phyloP scores from a whole-genome alignment of 2,329 filamentous ascomycete species.

The Exophiala dermatitidis region DNA sequence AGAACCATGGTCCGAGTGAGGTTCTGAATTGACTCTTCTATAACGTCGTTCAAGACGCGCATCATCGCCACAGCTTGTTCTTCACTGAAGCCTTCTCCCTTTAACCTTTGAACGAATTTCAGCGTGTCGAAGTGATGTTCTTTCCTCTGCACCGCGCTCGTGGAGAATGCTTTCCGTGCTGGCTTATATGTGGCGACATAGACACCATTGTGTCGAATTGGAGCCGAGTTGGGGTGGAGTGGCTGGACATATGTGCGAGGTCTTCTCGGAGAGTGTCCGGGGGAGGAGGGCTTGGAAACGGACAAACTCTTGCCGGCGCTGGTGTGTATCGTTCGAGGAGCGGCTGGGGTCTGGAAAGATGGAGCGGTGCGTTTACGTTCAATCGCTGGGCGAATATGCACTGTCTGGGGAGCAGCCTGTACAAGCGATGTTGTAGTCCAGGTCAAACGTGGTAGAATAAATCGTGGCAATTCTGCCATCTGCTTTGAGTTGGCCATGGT shows the following conservation, averaged over 20 bases:
- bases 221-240: slow-evolving; percentile 19
- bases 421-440: slow-evolving; percentile 29
- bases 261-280: slow-evolving; percentile 4
- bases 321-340: slow-evolving; percentile 12
- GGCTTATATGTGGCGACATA: slow-evolving; percentile 41
- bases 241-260: slow-evolving; percentile 10
- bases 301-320: background rate
- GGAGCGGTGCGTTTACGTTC: slow-evolving; percentile 4
- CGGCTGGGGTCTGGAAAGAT: slow-evolving; percentile 10
- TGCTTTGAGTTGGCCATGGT: slow-evolving; percentile 38
- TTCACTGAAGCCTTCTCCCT: slow-evolving; percentile 89
- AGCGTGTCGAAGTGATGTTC: slow-evolving; percentile 98
- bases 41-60: slow-evolving; percentile 92
- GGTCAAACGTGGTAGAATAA: slow-evolving; percentile 37
- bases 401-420: slow-evolving; percentile 12
- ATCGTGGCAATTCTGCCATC: slow-evolving; percentile 39
- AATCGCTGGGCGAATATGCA: slow-evolving; percentile 2
- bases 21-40: slow-evolving; percentile 97
- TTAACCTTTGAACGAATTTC: slow-evolving; percentile 87
- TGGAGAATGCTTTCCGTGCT: slow-evolving; percentile 50
- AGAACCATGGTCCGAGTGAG: slow-evolving; percentile 96
- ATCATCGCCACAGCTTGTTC: slow-evolving; percentile 97
- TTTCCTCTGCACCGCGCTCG: slow-evolving; percentile 53
- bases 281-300: slow-evolving; percentile 3
- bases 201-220: slow-evolving; percentile 42